Base-by-base conservation (phyloP, 768 basidiomycete species). In the Calocera cornea region DNA sequence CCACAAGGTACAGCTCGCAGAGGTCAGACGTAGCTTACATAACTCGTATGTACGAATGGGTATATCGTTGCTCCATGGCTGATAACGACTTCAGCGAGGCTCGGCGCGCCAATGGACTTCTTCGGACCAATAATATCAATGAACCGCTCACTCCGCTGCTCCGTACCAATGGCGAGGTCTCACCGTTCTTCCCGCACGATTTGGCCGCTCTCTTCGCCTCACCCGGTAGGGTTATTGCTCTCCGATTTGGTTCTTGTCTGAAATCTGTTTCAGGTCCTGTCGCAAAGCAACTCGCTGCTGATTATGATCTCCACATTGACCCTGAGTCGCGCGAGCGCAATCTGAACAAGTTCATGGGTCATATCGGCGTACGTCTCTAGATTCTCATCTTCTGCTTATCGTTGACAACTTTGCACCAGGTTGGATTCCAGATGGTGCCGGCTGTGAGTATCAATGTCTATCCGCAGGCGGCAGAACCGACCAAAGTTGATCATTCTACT, bases 321-420 rank as follows among this genome's bases (percentile, higher is more conserved):
- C 77, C 78, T 24, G 78, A 80, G 1, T 72, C 77, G 14, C 73
- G 78, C 34, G 78, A 81, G 65, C 76, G 74, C 68, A 84, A 85
- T 71, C 73, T 83, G 60, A 84, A 82, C 69, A 74, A 78, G n/a
- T 86, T 87, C 72, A 78, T 86, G 74, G 74, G 79, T 34, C 81
- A 83, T 71, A 82, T 85, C 66, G 86, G 85, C 82, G 82, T 83
- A 72, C 64, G 79, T 76, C 66, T 76, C 22, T 76, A n/a, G n/a
- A n/a, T n/a, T n/a, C 75, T 65, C 78, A 40, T 36, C 65, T 41
- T 65, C 47, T 36, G 44, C n/a, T 31, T 64, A 40, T 60, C 33
- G 2, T 29, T 49, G 22, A 36, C 27, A 40, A 16, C 31, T 29
- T 65, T 68, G 33, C 66, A 33, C 36, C 67, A 80, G 80, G 77